Evolutionary conservation across 1,284 basidiomycete genomes (phyloP).

Genomic region (Phaffia rhodozyma): DNA sequence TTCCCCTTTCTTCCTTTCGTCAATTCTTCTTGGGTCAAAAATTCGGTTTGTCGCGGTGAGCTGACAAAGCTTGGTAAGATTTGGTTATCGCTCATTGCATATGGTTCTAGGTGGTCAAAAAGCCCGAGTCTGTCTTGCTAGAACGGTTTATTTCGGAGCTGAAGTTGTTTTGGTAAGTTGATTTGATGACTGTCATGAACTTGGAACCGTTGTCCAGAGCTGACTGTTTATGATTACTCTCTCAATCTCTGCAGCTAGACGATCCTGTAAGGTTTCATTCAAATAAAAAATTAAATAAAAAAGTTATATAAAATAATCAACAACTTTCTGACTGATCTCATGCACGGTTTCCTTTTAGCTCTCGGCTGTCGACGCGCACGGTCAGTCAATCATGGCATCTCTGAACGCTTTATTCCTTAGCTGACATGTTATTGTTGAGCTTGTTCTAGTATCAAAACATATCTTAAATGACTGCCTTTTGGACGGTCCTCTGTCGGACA

Average conservation of each 20-base stretch:
- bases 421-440: no score
- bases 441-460: constrained; percentile 9
- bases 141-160: constrained; percentile 52
- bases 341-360: constrained; percentile 32
- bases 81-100: background rate
- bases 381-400: background rate
- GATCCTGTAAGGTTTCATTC: constrained; percentile 37
- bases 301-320: background rate
- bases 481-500: constrained; percentile 5
- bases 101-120: constrained; percentile 32
- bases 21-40: constrained; percentile 41
- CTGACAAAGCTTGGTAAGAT: background rate
- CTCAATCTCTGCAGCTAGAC: constrained; percentile 30
- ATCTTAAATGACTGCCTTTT: constrained; percentile 15
- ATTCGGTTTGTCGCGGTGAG: constrained; percentile 40
- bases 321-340: background rate
- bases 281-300: background rate
- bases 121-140: constrained; percentile 63
- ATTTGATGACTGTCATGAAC: constrained; percentile 40
- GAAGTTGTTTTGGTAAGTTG: constrained; percentile 32
- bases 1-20: background rate
- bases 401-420: no score
- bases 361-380: constrained; percentile 52
- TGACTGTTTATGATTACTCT: background rate
- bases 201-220: no score